phyloP scores from a whole-genome alignment of 2,329 filamentous ascomycete genomes.

The Diplodia intermedia region DNA sequence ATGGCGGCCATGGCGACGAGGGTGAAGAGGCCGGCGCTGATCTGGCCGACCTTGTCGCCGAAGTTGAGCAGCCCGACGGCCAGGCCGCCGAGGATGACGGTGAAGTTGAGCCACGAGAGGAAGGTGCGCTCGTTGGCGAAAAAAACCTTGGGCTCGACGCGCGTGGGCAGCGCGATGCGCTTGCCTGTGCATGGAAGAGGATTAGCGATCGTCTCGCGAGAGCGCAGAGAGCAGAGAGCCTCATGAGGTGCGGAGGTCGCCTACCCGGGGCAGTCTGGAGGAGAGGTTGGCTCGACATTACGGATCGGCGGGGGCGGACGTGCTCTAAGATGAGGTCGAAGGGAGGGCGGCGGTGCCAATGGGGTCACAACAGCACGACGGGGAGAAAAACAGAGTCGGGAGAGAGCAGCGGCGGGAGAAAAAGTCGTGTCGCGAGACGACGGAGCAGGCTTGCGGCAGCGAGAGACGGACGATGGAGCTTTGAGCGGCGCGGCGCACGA shows the following conservation, averaged over 20 bases:
- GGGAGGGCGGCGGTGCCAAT: slow-evolving; percentile 15
- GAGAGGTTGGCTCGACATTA: slow-evolving; percentile 95
- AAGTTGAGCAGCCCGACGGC: slow-evolving; percentile 98
- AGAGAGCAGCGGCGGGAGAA: neutral
- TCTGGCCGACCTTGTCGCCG: slow-evolving; percentile 90
- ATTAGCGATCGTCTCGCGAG: slow-evolving; percentile 33
- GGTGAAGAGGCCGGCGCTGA: slow-evolving; percentile 92
- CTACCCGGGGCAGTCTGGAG: slow-evolving; percentile 91
- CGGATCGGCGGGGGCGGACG: slow-evolving; percentile 39
- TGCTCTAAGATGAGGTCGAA: slow-evolving; percentile 21
- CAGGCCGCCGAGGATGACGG: slow-evolving; percentile 94
- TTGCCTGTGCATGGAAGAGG: slow-evolving; percentile 69
- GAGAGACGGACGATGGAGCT: slow-evolving; percentile 3
- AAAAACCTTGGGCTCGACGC: slow-evolving; percentile 99
- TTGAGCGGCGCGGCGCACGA: slow-evolving; percentile 20
- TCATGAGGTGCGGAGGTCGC: slow-evolving; percentile 37
- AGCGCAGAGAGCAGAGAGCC: neutral
- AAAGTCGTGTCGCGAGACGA: neutral
- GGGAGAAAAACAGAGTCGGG: neutral
- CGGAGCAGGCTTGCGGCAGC: neutral
- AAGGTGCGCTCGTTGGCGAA: slow-evolving; percentile 99
- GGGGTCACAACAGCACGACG: neutral
- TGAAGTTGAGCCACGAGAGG: slow-evolving; percentile 99
- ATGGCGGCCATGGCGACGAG: slow-evolving; percentile 93
- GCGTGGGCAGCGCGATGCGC: slow-evolving; percentile 95